phyloP scores from a whole-genome alignment of 1,284 basidiomycete species.

The Ganoderma lingzhi region DNA sequence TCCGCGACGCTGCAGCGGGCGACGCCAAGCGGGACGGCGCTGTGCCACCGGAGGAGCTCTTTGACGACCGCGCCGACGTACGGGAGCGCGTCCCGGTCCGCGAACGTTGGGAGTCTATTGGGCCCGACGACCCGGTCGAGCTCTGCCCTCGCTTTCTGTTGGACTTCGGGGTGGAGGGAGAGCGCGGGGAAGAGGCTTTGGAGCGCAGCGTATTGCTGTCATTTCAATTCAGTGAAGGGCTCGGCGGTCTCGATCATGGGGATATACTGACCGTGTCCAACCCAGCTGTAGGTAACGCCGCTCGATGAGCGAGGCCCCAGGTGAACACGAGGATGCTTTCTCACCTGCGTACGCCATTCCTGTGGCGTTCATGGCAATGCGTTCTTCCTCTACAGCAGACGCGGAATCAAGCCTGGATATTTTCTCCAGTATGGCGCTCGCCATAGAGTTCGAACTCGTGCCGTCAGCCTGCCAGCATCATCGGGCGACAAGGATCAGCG shows the following conservation, averaged over 20 bases:
- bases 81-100: conserved; percentile 36
- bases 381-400: conserved; percentile 15
- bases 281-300: conserved; percentile 16
- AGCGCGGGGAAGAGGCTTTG: conserved; percentile 37
- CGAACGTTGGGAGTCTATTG: conserved; percentile 36
- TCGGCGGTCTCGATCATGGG: accelerated
- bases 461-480: background rate
- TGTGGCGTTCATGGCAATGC: conserved; percentile 5
- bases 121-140: conserved; percentile 36
- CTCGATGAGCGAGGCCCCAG: background rate
- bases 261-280: conserved; percentile 28
- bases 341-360: conserved; percentile 15
- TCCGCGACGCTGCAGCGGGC: conserved; percentile 29
- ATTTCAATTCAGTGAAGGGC: background rate
- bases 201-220: conserved; percentile 35
- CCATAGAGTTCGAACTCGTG: background rate
- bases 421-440: conserved; percentile 8
- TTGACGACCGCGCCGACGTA: conserved; percentile 41
- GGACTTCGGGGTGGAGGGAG: conserved; percentile 36
- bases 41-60: conserved; percentile 37
- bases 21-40: conserved; percentile 27
- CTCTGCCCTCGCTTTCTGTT: conserved; percentile 39
- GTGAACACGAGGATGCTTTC: background rate
- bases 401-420: background rate
- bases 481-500: background rate